These are phyloP conservation scores for Orbilia javanica DNA, from an alignment of 2,329 filamentous ascomycete species.

Conservation along the genomic window DNA sequence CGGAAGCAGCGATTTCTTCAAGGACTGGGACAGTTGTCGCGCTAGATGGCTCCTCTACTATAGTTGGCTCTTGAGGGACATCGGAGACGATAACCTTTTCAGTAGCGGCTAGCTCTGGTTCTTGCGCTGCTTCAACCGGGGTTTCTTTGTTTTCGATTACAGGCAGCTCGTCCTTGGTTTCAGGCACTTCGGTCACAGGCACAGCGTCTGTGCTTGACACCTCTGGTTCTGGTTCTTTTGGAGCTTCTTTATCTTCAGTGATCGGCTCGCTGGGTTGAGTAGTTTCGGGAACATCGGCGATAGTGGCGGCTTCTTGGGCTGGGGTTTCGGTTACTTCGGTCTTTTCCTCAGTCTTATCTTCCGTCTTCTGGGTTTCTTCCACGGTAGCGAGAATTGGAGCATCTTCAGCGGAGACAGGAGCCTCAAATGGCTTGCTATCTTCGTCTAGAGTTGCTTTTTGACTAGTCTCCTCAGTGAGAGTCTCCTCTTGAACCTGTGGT, in stretches of 20 bases:
- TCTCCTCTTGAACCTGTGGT: not conserved
- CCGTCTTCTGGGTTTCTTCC: not conserved
- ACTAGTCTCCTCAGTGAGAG: conserved; percentile 1
- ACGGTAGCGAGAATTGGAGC: conserved; percentile 1
- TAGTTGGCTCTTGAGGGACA: not conserved
- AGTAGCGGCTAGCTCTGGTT: not conserved
- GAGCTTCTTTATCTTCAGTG: not conserved
- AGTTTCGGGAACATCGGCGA: not conserved
- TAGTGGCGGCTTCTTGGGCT: not conserved
- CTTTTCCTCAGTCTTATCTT: not conserved
- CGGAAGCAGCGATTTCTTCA: not conserved
- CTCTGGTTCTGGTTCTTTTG: not conserved
- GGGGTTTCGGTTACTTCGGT: not conserved
- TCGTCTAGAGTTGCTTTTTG: conserved; percentile 6
- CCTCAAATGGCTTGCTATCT: conserved; percentile 15
- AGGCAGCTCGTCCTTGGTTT: conserved; percentile 4
- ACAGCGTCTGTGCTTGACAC: not conserved
- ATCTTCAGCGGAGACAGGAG: conserved; percentile 18
- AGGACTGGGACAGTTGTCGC: not conserved
- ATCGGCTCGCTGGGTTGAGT: not conserved
- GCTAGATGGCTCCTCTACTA: not conserved
- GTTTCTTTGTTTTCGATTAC: not conserved
- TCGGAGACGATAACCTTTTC: not conserved
- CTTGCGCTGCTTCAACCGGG: not conserved
- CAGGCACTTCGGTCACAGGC: not conserved